phyloP scores from a whole-genome alignment of 768 basidiomycete genomes.

The Termitomyces heimii region DNA sequence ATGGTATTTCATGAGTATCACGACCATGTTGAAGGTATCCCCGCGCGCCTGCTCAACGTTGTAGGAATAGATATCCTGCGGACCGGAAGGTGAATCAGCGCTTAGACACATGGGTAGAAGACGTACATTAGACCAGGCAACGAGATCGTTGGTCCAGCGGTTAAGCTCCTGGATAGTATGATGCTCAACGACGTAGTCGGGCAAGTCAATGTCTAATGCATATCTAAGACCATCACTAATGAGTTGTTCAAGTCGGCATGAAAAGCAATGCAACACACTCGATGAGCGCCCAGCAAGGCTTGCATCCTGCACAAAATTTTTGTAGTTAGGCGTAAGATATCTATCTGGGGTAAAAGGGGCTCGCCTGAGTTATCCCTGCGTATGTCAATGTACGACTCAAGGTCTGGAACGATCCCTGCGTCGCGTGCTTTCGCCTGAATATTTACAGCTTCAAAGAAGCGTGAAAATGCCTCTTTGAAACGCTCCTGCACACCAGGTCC shows the following conservation, averaged over 20 bases:
- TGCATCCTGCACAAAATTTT: conserved; percentile 38
- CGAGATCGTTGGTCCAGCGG: conserved; percentile 69
- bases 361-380: conserved; percentile 69
- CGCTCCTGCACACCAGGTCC: conserved; percentile 56
- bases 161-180: conserved; percentile 55
- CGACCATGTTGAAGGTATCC: conserved; percentile 68
- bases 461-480: conserved; percentile 62
- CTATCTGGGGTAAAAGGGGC: conserved; percentile 3
- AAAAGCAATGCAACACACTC: conserved; percentile 36
- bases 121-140: conserved; percentile 80
- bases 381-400: conserved; percentile 67
- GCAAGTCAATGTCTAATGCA: conserved; percentile 61
- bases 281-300: conserved; percentile 70
- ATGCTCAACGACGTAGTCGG: conserved; percentile 64
- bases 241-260: not conserved
- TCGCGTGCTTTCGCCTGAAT: conserved; percentile 57
- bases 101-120: not conserved
- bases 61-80: conserved; percentile 70
- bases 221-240: conserved; percentile 30
- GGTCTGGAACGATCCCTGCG: conserved; percentile 49
- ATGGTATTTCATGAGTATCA: conserved; percentile 60
- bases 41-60: conserved; percentile 68
- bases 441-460: conserved; percentile 65
- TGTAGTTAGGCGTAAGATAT: not conserved
- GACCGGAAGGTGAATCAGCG: not conserved